phyloP scores from a whole-genome alignment of 2,329 filamentous ascomycete species.

The Penicillium paneum region DNA sequence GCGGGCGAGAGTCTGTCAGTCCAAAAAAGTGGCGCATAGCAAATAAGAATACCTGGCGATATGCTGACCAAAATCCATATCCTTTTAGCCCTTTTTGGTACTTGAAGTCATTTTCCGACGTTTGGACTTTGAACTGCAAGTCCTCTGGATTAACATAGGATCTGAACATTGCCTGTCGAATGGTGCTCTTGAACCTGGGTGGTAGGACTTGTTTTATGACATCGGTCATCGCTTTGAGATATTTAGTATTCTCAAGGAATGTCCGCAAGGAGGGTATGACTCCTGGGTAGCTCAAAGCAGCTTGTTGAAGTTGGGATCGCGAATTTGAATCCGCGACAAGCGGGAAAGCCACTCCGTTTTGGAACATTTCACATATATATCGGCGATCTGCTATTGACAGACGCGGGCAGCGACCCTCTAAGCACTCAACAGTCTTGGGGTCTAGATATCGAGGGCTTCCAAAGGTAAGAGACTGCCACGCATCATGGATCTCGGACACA shows the following conservation, averaged over 20 bases:
- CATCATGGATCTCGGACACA: neutral
- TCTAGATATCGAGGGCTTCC: constrained; percentile 2
- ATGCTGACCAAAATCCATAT: constrained; percentile 13
- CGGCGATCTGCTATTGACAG: constrained; percentile 9
- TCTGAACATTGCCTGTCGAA: neutral
- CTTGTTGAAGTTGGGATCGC: neutral
- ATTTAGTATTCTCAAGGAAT: constrained; percentile 17
- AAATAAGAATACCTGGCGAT: constrained; percentile 16
- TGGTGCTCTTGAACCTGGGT: constrained; percentile 12
- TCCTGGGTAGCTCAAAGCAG: neutral
- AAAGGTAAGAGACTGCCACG: constrained; percentile 1
- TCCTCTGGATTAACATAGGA: too few species aligned
- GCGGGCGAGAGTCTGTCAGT: constrained; percentile 4
- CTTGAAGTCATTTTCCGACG: constrained; percentile 1
- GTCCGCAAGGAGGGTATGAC: constrained; percentile 15
- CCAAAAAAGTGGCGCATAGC: constrained; percentile 16
- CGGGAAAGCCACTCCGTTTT: constrained; percentile 6
- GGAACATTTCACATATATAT: constrained; percentile 5
- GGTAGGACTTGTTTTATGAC: constrained; percentile 14
- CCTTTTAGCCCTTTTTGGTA: neutral
- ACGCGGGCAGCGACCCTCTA: constrained; percentile 13
- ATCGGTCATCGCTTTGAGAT: constrained; percentile 15
- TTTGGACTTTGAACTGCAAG: neutral
- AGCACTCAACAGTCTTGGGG: constrained; percentile 3
- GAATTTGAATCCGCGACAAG: too few species aligned